phyloP scores from a whole-genome alignment of 352 stramenopile species.

The Peronospora belbahrii region DNA sequence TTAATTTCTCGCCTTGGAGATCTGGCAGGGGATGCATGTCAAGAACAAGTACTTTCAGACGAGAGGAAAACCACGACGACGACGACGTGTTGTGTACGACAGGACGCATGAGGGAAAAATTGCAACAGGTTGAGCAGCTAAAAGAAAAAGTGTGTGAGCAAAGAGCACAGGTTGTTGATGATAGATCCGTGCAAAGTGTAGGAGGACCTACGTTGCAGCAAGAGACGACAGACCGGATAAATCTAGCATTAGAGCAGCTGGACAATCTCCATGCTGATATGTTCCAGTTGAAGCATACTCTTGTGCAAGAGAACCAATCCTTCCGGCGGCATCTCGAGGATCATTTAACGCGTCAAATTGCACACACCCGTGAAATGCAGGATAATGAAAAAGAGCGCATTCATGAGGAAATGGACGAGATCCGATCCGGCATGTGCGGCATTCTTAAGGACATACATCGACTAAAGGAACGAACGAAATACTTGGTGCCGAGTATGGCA shows the following conservation, averaged over 20 bases:
- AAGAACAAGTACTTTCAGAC: conserved; percentile 8
- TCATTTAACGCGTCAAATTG: conserved; percentile 43
- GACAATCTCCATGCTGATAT: conserved; percentile 43
- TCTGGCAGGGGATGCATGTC: conserved; percentile 15
- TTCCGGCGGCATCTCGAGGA: conserved; percentile 43
- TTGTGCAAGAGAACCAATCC: conserved; percentile 41
- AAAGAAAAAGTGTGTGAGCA: conserved; percentile 21
- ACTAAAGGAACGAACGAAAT: conserved; percentile 63
- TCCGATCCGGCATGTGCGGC: conserved; percentile 55
- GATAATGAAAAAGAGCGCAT: conserved; percentile 46
- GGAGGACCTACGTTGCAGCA: conserved; percentile 4
- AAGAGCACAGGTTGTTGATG: conserved; percentile 10
- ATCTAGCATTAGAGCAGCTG: conserved; percentile 37
- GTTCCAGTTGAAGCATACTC: conserved; percentile 40
- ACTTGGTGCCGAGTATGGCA: conserved; percentile 43
- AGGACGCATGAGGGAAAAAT: conserved; percentile 9
- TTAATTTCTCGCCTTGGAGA: conserved; percentile 36
- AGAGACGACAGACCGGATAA: conserved; percentile 29
- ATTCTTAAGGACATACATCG: conserved; percentile 61
- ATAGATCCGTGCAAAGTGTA: not conserved
- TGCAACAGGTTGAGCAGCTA: conserved; percentile 17
- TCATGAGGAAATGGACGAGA: conserved; percentile 53
- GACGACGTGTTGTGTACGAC: conserved; percentile 5
- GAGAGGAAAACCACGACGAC: conserved; percentile 8
- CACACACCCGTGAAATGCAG: conserved; percentile 38